A percentile compares a stretch with the other conserved stretches of the same genome.
Evolutionary conservation across 495 filamentous ascomycete species (phyloP).

Genomic region (Talaromyces trachyspermus): DNA sequence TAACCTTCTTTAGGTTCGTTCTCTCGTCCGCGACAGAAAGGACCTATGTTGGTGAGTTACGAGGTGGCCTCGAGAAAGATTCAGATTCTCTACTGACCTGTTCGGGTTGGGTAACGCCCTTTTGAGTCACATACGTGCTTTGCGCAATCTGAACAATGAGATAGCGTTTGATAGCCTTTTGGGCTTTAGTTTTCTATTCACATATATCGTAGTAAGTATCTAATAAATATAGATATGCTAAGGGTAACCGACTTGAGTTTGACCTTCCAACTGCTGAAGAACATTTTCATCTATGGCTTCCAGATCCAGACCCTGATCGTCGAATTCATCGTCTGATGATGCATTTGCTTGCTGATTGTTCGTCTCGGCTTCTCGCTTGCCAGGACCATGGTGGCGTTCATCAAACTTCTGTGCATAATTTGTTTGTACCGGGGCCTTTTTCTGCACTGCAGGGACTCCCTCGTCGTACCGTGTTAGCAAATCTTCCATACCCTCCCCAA

Average conservation of each 20-base stretch:
- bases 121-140: conserved; percentile 53
- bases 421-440: conserved; percentile 10
- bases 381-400: background rate
- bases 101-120: conserved; percentile 54
- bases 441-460: conserved; percentile 24
- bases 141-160: conserved; percentile 64
- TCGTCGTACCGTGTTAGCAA: conserved; percentile 33
- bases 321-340: conserved; percentile 37
- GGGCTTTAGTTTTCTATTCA: conserved; percentile 46
- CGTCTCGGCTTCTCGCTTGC: conserved; percentile 7
- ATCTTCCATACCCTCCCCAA: conserved; percentile 33
- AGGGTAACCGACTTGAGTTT: conserved; percentile 37
- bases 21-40: conserved; percentile 69
- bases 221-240: conserved; percentile 24
- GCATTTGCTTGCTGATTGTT: conserved; percentile 6
- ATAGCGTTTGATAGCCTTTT: conserved; percentile 74
- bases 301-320: conserved; percentile 37
- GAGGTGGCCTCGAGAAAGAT: background rate
- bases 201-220: conserved; percentile 34
- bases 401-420: no score
- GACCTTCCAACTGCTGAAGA: conserved; percentile 9
- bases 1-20: conserved; percentile 52
- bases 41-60: conserved; percentile 46
- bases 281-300: conserved; percentile 28
- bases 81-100: conserved; percentile 50